A percentile compares a stretch with the other conserved stretches of the same genome.
Conservation (phyloP, 2,329 filamentous ascomycete genomes). For the Penicillium janthinellum region DNA sequence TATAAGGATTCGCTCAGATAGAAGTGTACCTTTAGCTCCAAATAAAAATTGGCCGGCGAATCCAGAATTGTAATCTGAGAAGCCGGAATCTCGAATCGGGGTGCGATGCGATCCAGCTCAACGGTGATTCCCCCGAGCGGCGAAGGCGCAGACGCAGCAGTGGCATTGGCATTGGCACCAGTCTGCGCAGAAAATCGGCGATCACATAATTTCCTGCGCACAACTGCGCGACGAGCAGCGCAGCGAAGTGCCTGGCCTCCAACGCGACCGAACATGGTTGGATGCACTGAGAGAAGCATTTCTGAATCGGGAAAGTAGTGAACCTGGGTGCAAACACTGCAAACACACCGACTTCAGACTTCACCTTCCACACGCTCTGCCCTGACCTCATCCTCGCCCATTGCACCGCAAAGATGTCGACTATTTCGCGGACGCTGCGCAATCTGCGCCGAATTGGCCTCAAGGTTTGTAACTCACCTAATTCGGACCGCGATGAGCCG, state of each 20-base stretch:
- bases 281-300: slow-evolving; percentile 12
- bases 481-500: slow-evolving; percentile 4
- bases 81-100: slow-evolving; percentile 83
- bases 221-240: slow-evolving; percentile 34
- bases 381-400: slow-evolving; percentile 25
- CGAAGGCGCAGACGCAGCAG: slow-evolving; percentile 35
- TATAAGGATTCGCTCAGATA: slow-evolving; percentile 6
- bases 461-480: slow-evolving; percentile 61
- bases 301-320: slow-evolving; percentile 26
- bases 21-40: slow-evolving; percentile 74
- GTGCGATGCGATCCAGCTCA: slow-evolving; percentile 85
- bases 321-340: slow-evolving; percentile 37
- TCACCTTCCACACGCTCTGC: slow-evolving; percentile 7
- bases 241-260: slow-evolving; percentile 42
- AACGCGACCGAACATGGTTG: slow-evolving; percentile 43
- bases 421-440: slow-evolving; percentile 77
- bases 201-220: slow-evolving; percentile 33
- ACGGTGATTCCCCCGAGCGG: slow-evolving; percentile 63
- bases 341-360: slow-evolving; percentile 34
- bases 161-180: slow-evolving; percentile 28
- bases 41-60: slow-evolving; percentile 86
- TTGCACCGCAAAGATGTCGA: slow-evolving; percentile 73
- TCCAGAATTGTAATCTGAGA: slow-evolving; percentile 78
- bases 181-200: slow-evolving; percentile 44
- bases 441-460: slow-evolving; percentile 86